Evolutionary conservation across 2,329 filamentous ascomycete species (phyloP).

Genomic region (Aspergillus piperis): DNA sequence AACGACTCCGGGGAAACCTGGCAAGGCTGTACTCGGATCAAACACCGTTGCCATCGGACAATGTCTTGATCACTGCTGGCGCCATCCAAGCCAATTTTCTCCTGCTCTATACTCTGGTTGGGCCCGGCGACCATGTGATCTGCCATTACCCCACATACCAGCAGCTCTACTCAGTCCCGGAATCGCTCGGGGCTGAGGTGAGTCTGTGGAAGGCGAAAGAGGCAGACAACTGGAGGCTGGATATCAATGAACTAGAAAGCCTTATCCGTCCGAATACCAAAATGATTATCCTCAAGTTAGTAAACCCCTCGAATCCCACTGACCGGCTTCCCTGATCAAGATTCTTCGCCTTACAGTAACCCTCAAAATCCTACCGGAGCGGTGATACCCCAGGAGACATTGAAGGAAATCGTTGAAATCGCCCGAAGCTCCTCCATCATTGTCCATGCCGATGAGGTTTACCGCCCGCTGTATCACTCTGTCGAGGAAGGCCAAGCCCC

Average conservation of each 20-base stretch:
- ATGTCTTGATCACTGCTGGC: constrained; percentile 75
- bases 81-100: constrained; percentile 85
- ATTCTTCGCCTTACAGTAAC: constrained; percentile 47
- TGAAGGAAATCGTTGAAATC: constrained; percentile 63
- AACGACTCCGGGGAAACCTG: constrained; percentile 30
- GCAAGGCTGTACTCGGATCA: constrained; percentile 36
- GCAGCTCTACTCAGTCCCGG: constrained; percentile 75
- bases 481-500: constrained; percentile 55
- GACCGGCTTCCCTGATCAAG: neutral
- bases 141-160: constrained; percentile 88
- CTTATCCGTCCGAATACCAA: constrained; percentile 57
- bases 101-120: constrained; percentile 71
- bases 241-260: constrained; percentile 64
- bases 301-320: neutral
- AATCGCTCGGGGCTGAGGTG: constrained; percentile 73
- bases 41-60: constrained; percentile 50
- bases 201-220: constrained; percentile 71
- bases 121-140: constrained; percentile 77
- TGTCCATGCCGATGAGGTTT: constrained; percentile 77
- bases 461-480: constrained; percentile 77
- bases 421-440: constrained; percentile 64
- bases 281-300: constrained; percentile 64
- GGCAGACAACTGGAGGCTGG: constrained; percentile 66
- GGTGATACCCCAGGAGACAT: constrained; percentile 60
- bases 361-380: constrained; percentile 81